Evolutionary conservation across 1,284 basidiomycete species (phyloP).

Genomic region (Ustilago cynodontis): DNA sequence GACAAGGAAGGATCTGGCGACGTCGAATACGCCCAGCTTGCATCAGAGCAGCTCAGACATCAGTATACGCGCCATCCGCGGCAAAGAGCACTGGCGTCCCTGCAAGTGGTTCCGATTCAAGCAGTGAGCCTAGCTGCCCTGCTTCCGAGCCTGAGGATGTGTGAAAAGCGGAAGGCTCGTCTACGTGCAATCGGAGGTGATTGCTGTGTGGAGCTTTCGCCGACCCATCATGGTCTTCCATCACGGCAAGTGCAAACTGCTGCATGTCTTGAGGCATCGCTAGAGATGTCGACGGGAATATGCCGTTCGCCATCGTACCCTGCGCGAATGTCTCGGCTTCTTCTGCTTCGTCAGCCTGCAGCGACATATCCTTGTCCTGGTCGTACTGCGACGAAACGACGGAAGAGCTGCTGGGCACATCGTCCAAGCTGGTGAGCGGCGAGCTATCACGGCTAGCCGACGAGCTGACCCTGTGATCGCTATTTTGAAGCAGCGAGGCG

Average conservation of each 20-base stretch:
- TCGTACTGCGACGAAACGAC: slow-evolving; percentile 12
- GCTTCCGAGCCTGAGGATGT: slow-evolving; percentile 14
- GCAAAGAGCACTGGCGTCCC: slow-evolving; percentile 10
- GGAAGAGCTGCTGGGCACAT: slow-evolving; percentile 3
- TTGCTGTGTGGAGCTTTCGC: slow-evolving; percentile 3
- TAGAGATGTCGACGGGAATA: background rate
- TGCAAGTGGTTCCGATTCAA: slow-evolving; percentile 7
- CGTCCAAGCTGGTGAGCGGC: slow-evolving; percentile 23
- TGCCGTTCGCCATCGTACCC: background rate
- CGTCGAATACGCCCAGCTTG: background rate
- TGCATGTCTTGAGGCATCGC: slow-evolving; percentile 32
- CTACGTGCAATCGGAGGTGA: slow-evolving; percentile 1
- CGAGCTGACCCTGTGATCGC: background rate
- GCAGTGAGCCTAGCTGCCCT: slow-evolving; percentile 10
- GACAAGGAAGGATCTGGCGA: background rate
- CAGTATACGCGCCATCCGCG: slow-evolving; percentile 2
- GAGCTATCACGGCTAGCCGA: slow-evolving; percentile 19
- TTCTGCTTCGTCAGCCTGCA: slow-evolving; percentile 3
- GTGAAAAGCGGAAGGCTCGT: slow-evolving; percentile 11
- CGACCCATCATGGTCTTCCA: slow-evolving; percentile 11
- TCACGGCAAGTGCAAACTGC: slow-evolving; percentile 28
- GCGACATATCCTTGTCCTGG: background rate
- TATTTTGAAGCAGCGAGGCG: slow-evolving; percentile 8
- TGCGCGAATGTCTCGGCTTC: background rate
- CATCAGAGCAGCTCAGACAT: background rate